These are phyloP conservation scores for Hanseniaspora pseudoguilliermondii DNA, from an alignment of 805 yeast genomes.

Conservation along the genomic window DNA sequence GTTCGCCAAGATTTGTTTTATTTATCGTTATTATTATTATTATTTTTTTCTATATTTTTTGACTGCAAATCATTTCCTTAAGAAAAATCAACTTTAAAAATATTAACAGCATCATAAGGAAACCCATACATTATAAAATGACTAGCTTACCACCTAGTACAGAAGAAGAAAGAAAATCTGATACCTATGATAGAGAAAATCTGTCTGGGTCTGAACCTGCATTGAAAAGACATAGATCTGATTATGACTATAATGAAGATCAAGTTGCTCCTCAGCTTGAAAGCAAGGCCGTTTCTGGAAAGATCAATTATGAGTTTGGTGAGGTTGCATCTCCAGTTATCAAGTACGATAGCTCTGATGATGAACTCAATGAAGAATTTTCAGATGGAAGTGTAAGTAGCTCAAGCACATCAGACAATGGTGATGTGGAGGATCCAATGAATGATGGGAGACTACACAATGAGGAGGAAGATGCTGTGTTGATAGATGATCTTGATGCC, in stretches of 20 bases:
- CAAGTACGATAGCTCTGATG: constrained; percentile 28
- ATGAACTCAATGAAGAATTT: constrained; percentile 26
- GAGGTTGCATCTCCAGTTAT: constrained; percentile 8
- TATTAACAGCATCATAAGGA: too few relatives aligned
- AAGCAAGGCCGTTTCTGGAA: background rate
- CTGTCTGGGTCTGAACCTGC: background rate
- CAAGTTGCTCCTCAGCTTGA: background rate
- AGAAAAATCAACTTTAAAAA: too few relatives aligned
- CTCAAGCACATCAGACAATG: background rate
- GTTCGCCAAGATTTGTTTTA: background rate
- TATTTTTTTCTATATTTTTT: too few relatives aligned
- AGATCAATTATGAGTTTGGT: background rate
- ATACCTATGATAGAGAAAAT: background rate
- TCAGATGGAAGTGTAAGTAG: constrained; percentile 25
- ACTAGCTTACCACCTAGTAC: background rate
- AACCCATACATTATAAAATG: background rate
- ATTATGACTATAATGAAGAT: background rate
- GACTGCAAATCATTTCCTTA: too few relatives aligned
- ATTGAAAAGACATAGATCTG: constrained; percentile 2
- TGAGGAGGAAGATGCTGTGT: constrained; percentile 10
- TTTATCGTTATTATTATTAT: too few relatives aligned
- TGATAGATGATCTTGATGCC: constrained; percentile 12
- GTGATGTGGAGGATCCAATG: constrained; percentile 7
- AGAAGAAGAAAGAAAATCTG: background rate
- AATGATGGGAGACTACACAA: constrained; percentile 11